phyloP scores from a whole-genome alignment of 1,284 basidiomycete genomes.

The Tetrapyrgos nigripes region DNA sequence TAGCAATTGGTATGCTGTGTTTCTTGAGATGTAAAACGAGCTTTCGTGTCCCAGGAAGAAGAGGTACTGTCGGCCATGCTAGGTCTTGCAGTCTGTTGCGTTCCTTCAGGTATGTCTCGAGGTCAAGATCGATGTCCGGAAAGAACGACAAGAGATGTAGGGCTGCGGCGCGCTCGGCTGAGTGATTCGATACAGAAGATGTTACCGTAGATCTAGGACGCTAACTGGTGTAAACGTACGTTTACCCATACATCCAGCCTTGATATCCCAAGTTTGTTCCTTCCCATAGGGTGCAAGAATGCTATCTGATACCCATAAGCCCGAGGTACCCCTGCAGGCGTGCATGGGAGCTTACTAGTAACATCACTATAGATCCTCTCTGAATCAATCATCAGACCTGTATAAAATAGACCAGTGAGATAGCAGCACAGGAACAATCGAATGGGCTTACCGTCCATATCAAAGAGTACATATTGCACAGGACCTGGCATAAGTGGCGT shows the following conservation, averaged over 20 bases:
- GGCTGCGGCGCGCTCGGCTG: conserved; percentile 71
- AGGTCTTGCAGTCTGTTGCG: conserved; percentile 64
- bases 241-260: conserved; percentile 84
- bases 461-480: conserved; percentile 80
- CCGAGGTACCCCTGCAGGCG: not conserved
- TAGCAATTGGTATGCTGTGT: conserved; percentile 73
- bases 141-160: conserved; percentile 76
- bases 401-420: not conserved
- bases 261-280: conserved; percentile 85
- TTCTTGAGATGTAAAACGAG: conserved; percentile 70
- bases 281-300: conserved; percentile 77
- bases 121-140: conserved; percentile 66
- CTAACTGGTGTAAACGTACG: conserved; percentile 51
- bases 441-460: conserved; percentile 71
- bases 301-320: conserved; percentile 51
- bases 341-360: conserved; percentile 57
- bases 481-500: too few species aligned
- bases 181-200: conserved; percentile 6
- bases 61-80: conserved; percentile 68
- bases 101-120: conserved; percentile 62
- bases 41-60: conserved; percentile 71
- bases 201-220: not conserved
- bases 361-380: conserved; percentile 78
- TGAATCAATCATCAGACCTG: conserved; percentile 71
- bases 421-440: not conserved